These are phyloP conservation scores for Serpula lacrymans DNA, from an alignment of 768 basidiomycete species.

Conservation along the genomic window DNA sequence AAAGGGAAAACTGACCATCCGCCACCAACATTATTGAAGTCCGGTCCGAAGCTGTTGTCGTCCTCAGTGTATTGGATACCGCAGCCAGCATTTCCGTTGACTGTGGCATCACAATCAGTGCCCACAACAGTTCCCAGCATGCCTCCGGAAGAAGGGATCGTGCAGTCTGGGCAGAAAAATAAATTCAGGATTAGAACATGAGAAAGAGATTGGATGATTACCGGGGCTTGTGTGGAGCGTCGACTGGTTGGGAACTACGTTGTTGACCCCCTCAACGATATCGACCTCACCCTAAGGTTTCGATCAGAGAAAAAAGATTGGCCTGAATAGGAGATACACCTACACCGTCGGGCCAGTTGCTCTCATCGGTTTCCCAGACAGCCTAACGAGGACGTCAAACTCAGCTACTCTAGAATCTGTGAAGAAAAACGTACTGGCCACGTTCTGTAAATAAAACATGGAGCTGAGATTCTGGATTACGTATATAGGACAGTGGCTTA, in stretches of 20 bases:
- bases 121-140: slow-evolving; percentile 13
- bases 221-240: slow-evolving; percentile 57
- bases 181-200: too few species aligned
- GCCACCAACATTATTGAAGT: slow-evolving; percentile 33
- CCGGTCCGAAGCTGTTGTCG: slow-evolving; percentile 22
- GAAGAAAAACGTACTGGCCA: slow-evolving; percentile 12
- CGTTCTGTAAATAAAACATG: slow-evolving; percentile 11
- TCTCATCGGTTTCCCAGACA: slow-evolving; percentile 20
- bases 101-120: slow-evolving; percentile 21
- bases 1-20: slow-evolving; percentile 32
- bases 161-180: slow-evolving; percentile 19
- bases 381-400: too few species aligned
- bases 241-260: slow-evolving; percentile 46
- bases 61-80: slow-evolving; percentile 26
- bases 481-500: slow-evolving; percentile 5
- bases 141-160: slow-evolving; percentile 19
- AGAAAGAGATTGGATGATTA: slow-evolving; percentile 24
- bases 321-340: background rate
- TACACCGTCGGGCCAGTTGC: slow-evolving; percentile 17
- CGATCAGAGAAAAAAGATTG: background rate
- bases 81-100: slow-evolving; percentile 35
- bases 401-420: background rate
- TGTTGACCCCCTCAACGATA: slow-evolving; percentile 53
- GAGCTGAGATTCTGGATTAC: background rate
- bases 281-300: slow-evolving; percentile 39